Conservation (phyloP, 192 early-diverging fungal species). For the Coemansia sp. region DNA sequence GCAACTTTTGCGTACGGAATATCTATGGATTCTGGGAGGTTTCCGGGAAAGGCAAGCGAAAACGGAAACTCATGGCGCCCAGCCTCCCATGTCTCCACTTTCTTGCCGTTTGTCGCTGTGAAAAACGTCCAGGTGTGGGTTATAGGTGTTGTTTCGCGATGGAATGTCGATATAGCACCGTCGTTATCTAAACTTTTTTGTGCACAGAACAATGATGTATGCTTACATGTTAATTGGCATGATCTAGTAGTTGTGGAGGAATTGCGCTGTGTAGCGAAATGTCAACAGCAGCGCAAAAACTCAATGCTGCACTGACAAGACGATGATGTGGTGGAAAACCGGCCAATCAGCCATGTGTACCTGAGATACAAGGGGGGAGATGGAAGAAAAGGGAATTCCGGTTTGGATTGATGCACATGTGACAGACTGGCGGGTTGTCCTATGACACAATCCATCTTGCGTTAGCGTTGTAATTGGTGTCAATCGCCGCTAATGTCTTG, state of each 20-base stretch:
- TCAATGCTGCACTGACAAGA: no score
- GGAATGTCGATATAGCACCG: constrained; percentile 39
- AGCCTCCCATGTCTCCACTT: constrained; percentile 48
- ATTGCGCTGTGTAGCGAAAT: no score
- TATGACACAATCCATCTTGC: not conserved
- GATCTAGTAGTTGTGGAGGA: no score
- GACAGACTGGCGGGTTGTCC: not conserved
- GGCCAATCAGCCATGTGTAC: not conserved
- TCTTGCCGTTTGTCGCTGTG: constrained; percentile 36
- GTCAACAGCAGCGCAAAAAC: no score
- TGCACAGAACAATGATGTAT: no score
- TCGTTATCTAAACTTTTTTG: constrained; percentile 30
- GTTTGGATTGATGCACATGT: not conserved
- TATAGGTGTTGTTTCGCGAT: constrained; percentile 43
- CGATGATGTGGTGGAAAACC: not conserved
- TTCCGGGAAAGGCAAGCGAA: constrained; percentile 47
- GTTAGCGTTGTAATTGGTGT: no score
- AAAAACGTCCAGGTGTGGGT: constrained; percentile 51
- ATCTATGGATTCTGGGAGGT: constrained; percentile 42
- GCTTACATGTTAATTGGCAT: no score
- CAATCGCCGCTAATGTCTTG: not conserved
- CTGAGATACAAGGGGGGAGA: not conserved
- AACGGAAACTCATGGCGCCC: constrained; percentile 50
- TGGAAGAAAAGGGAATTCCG: not conserved
- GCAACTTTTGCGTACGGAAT: constrained; percentile 49